phyloP scores from a whole-genome alignment of 225 moss, liverwort and hornwort genomes.

The Ulota crispa region DNA sequence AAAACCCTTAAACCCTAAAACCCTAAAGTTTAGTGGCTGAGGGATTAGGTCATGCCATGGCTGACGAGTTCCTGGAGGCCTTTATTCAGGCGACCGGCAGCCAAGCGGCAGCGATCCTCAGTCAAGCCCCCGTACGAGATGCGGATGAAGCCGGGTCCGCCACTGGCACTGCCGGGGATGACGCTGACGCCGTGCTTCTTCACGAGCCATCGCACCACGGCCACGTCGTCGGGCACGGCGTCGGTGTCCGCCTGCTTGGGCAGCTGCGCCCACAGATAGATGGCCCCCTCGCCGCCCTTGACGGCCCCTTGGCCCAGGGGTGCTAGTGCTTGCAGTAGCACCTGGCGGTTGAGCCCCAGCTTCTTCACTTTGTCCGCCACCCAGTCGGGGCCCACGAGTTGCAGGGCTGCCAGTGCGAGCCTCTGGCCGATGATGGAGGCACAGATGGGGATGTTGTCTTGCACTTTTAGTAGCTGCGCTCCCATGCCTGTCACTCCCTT shows the following conservation, averaged over 20 bases:
- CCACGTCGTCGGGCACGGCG: slow-evolving; percentile 57
- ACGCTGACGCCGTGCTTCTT: slow-evolving; percentile 79
- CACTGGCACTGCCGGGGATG: slow-evolving; percentile 96
- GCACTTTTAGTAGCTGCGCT: slow-evolving; percentile 90
- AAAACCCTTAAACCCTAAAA: background rate
- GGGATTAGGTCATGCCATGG: slow-evolving; percentile 45
- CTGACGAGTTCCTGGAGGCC: slow-evolving; percentile 79
- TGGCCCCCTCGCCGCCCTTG: slow-evolving; percentile 96
- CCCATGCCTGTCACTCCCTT: slow-evolving; percentile 63
- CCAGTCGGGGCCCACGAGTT: slow-evolving; percentile 81
- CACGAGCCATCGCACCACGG: slow-evolving; percentile 77
- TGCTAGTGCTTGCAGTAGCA: slow-evolving; percentile 63
- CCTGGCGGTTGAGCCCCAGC: slow-evolving; percentile 55
- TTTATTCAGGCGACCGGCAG: slow-evolving; percentile 57
- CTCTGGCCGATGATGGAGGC: slow-evolving; percentile 90
- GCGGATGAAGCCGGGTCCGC: slow-evolving; percentile 76
- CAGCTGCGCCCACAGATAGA: slow-evolving; percentile 88
- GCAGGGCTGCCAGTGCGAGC: slow-evolving; percentile 72
- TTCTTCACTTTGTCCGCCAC: slow-evolving; percentile 65
- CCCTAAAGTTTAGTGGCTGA: too few species aligned
- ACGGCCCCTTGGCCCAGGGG: slow-evolving; percentile 75
- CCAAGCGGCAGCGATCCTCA: slow-evolving; percentile 50
- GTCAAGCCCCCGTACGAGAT: slow-evolving; percentile 85
- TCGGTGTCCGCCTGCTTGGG: slow-evolving; percentile 37
- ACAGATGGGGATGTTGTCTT: slow-evolving; percentile 98